These are phyloP conservation scores for Parietaria judaica DNA, from an alignment of 306 rosid species.

Conservation along the genomic window DNA sequence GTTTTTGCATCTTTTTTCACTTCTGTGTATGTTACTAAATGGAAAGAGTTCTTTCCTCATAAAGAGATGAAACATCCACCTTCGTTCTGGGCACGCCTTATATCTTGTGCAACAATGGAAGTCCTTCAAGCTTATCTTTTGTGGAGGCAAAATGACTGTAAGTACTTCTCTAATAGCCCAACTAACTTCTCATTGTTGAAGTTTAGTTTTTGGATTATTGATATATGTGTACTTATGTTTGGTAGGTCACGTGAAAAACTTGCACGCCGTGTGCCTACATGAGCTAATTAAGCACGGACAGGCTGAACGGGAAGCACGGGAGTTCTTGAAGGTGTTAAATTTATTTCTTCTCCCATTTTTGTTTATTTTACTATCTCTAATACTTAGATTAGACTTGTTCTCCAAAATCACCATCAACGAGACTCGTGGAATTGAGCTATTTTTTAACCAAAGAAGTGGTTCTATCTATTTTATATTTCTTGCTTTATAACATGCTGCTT, in stretches of 20 bases:
- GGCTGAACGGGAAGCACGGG: slow-evolving; percentile 45
- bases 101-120: slow-evolving; percentile 52
- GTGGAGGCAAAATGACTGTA: slow-evolving; percentile 75
- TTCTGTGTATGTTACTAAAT: slow-evolving; percentile 46
- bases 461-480: neutral
- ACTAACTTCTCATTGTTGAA: neutral
- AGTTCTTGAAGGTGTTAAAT: slow-evolving; percentile 30
- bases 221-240: neutral
- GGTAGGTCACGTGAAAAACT: slow-evolving; percentile 52
- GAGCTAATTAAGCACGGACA: slow-evolving; percentile 56
- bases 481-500: neutral
- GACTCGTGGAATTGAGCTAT: too few relatives aligned
- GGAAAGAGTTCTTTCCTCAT: slow-evolving; percentile 53
- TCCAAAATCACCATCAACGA: too few relatives aligned
- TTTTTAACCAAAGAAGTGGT: neutral
- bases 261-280: slow-evolving; percentile 52
- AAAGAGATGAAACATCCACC: slow-evolving; percentile 46
- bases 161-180: slow-evolving; percentile 12
- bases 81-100: slow-evolving; percentile 49
- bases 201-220: neutral
- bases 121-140: slow-evolving; percentile 69
- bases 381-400: too few relatives aligned
- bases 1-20: slow-evolving; percentile 63
- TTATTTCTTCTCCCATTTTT: slow-evolving; percentile 4
- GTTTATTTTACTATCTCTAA: neutral